Conservation (phyloP, 495 filamentous ascomycete genomes). For the Hypoxylon rickii region DNA sequence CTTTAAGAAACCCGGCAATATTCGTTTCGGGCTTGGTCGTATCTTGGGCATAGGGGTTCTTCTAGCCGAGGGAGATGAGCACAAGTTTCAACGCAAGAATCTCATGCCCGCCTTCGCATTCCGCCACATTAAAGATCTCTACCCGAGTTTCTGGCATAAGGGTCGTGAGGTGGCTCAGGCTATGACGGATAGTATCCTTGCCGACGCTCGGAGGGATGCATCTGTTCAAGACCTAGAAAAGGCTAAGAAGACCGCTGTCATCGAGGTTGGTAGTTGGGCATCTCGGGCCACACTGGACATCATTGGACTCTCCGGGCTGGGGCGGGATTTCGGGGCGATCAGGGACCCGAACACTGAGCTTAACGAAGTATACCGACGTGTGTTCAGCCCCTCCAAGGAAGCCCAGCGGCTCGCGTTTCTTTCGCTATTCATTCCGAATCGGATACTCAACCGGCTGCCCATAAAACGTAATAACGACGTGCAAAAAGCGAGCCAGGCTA, state of each 20-base stretch:
- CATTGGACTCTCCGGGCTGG: conserved; percentile 81
- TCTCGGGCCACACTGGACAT: conserved; percentile 82
- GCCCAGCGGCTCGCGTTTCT: conserved; percentile 53
- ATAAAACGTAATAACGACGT: conserved; percentile 69
- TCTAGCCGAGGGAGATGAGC: conserved; percentile 83
- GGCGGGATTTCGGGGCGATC: conserved; percentile 76
- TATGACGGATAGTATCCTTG: conserved; percentile 48
- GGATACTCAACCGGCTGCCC: conserved; percentile 61
- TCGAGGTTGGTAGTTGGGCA: conserved; percentile 74
- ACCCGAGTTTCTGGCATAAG: conserved; percentile 83
- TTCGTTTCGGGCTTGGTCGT: conserved; percentile 62
- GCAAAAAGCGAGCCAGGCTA: conserved; percentile 53
- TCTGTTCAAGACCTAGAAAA: conserved; percentile 44
- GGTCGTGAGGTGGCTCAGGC: conserved; percentile 49
- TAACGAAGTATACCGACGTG: conserved; percentile 64
- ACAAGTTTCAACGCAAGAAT: conserved; percentile 78
- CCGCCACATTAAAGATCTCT: conserved; percentile 84
- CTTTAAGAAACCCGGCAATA: conserved; percentile 70
- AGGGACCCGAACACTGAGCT: conserved; percentile 66
- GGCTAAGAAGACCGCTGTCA: conserved; percentile 49
- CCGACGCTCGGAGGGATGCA: conserved; percentile 43
- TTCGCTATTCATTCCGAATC: conserved; percentile 51
- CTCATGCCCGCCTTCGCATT: conserved; percentile 85
- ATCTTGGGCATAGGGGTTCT: conserved; percentile 78
- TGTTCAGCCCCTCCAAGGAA: conserved; percentile 55